Conservation (phyloP, 306 rosid species). For the Phaseolus lunatus region DNA sequence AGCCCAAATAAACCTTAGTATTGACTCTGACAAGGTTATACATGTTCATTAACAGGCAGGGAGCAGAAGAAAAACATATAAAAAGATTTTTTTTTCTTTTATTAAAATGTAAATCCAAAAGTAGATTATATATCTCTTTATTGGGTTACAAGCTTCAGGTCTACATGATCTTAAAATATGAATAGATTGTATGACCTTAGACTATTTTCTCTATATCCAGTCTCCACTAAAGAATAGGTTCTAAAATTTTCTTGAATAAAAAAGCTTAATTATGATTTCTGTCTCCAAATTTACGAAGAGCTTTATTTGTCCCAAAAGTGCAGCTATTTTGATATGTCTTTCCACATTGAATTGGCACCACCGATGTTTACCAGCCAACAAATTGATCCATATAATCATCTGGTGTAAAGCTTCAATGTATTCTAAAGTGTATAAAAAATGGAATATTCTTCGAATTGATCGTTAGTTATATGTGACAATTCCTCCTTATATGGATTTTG, state of each 20-base stretch:
- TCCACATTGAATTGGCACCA: constrained; percentile 13
- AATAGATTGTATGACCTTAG: constrained; percentile 6
- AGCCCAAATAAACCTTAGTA: constrained; percentile 8
- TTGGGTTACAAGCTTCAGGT: background rate
- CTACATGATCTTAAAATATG: background rate
- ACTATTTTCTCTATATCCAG: background rate
- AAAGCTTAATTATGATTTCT: background rate
- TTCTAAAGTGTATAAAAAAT: background rate
- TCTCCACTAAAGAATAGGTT: constrained; percentile 1
- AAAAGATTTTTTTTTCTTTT: background rate
- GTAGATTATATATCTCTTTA: background rate
- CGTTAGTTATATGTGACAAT: background rate
- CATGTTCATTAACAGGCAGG: background rate
- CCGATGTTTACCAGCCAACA: background rate
- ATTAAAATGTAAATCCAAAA: background rate
- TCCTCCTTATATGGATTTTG: background rate
- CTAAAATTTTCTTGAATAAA: background rate
- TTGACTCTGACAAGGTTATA: background rate
- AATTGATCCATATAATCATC: background rate
- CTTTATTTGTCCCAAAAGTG: background rate
- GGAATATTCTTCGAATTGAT: background rate
- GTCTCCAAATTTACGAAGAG: background rate
- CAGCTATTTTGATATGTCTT: background rate
- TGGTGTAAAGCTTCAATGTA: background rate
- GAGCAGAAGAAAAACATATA: background rate